Conservation (phyloP, 1,284 basidiomycete species). For the Acaromyces ingoldii region DNA sequence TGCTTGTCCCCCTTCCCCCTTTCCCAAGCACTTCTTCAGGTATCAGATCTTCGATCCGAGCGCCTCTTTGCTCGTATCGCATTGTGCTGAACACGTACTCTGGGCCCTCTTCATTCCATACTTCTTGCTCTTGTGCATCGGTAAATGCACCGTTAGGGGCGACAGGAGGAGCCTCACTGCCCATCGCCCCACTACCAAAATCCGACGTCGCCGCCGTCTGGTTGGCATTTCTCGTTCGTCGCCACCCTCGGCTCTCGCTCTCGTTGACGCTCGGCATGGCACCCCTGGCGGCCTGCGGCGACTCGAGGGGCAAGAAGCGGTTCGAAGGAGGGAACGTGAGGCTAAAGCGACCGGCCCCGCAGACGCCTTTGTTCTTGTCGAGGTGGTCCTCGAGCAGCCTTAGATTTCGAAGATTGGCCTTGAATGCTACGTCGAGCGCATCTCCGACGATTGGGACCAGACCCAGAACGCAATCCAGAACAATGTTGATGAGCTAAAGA, state of each 20-base stretch:
- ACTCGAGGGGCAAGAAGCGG: slow-evolving; percentile 3
- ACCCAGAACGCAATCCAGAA: slow-evolving; percentile 41
- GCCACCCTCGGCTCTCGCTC: background rate
- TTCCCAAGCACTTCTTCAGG: background rate
- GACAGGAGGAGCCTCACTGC: background rate
- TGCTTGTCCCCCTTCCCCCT: background rate
- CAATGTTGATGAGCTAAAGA: slow-evolving; percentile 24
- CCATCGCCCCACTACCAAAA: slow-evolving; percentile 6
- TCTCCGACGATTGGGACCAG: slow-evolving; percentile 49
- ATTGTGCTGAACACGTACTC: slow-evolving; percentile 2
- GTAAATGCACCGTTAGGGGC: background rate
- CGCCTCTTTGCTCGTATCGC: background rate
- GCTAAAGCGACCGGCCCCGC: slow-evolving; percentile 21
- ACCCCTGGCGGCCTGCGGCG: background rate
- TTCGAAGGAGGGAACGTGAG: slow-evolving; percentile 19
- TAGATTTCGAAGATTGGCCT: slow-evolving; percentile 45
- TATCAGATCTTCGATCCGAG: background rate
- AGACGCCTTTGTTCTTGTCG: slow-evolving; percentile 19
- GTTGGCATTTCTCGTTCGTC: background rate
- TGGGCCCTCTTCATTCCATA: background rate
- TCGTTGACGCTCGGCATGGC: background rate
- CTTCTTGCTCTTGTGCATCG: background rate
- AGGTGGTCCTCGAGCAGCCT: slow-evolving; percentile 41
- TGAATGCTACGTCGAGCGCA: slow-evolving; percentile 46
- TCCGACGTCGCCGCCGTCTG: background rate